Evolutionary conservation across 2,329 filamentous ascomycete genomes (phyloP).

Genomic region (Pestalotiopsis sp.): DNA sequence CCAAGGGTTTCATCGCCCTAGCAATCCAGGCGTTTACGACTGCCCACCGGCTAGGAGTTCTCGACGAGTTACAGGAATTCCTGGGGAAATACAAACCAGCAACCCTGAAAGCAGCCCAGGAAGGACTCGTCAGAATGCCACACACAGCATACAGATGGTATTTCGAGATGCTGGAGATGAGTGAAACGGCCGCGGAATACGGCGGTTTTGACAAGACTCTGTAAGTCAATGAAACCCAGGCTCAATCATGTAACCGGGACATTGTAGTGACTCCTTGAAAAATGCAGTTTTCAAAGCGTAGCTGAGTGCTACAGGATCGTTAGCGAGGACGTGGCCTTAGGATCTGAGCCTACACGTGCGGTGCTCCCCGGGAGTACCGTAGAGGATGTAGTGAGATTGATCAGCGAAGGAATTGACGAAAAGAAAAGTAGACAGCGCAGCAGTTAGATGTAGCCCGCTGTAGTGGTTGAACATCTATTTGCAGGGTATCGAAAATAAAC

Average conservation of each 20-base stretch:
- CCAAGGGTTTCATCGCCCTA: conserved; percentile 3
- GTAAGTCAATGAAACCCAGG: neutral
- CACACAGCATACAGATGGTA: conserved; percentile 6
- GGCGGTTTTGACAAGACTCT: conserved; percentile 4
- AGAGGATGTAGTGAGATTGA: neutral
- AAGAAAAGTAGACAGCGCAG: neutral
- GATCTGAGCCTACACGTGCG: neutral
- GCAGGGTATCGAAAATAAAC: neutral
- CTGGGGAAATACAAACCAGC: conserved; percentile 6
- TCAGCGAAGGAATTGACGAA: conserved; percentile 2
- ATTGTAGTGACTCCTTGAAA: neutral
- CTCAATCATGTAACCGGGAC: no score
- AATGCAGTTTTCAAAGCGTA: neutral
- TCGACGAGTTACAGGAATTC: neutral
- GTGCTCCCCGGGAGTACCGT: neutral
- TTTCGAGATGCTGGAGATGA: conserved; percentile 3
- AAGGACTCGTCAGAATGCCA: conserved; percentile 3
- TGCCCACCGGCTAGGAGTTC: neutral
- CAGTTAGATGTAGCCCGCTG: neutral
- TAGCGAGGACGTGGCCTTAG: neutral
- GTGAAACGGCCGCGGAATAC: neutral
- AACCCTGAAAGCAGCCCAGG: conserved; percentile 3
- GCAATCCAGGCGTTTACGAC: conserved; percentile 2
- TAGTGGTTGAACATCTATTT: neutral
- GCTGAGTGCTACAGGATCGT: neutral